phyloP scores from a whole-genome alignment of 768 basidiomycete genomes.

The Dendrothele bispora region DNA sequence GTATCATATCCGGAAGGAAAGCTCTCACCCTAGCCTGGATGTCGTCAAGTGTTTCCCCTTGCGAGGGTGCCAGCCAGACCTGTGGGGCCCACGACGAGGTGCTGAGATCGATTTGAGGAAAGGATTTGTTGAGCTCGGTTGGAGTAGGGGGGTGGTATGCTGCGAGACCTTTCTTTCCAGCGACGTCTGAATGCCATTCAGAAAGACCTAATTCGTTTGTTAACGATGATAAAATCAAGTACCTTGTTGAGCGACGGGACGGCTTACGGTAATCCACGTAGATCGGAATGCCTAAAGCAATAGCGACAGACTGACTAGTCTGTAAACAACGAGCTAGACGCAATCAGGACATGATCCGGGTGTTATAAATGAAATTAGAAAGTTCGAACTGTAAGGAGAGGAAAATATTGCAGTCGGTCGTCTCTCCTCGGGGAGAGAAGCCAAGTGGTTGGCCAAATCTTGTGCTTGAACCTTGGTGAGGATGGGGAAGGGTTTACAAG shows the following conservation, averaged over 20 bases:
- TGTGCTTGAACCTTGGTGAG: constrained; percentile 50
- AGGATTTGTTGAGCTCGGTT: constrained; percentile 47
- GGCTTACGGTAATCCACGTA: constrained; percentile 50
- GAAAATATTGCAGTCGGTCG: constrained; percentile 80
- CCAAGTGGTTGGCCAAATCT: constrained; percentile 67
- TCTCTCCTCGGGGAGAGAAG: constrained; percentile 60
- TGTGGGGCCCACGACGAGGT: constrained; percentile 60
- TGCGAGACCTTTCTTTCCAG: constrained; percentile 58
- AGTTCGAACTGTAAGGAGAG: constrained; percentile 69
- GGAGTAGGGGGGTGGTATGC: constrained; percentile 74
- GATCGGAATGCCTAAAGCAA: constrained; percentile 64
- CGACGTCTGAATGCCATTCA: constrained; percentile 79
- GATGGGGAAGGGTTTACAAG: not conserved
- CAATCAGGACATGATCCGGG: not conserved
- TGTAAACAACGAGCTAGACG: constrained; percentile 83
- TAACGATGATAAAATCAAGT: not conserved
- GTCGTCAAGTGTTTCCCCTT: constrained; percentile 65
- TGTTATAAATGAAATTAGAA: not conserved
- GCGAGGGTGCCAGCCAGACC: constrained; percentile 68
- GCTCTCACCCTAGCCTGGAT: constrained; percentile 62
- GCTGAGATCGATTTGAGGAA: constrained; percentile 60
- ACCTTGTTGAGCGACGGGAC: too few species aligned
- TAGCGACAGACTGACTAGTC: constrained; percentile 65
- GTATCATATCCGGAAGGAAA: constrained; percentile 51
- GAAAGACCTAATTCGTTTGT: constrained; percentile 47